Evolutionary conservation across 495 filamentous ascomycete genomes (phyloP), one percentile per base, ranked within the genome.

Genomic region (Podospora pseudoanserina): DNA sequence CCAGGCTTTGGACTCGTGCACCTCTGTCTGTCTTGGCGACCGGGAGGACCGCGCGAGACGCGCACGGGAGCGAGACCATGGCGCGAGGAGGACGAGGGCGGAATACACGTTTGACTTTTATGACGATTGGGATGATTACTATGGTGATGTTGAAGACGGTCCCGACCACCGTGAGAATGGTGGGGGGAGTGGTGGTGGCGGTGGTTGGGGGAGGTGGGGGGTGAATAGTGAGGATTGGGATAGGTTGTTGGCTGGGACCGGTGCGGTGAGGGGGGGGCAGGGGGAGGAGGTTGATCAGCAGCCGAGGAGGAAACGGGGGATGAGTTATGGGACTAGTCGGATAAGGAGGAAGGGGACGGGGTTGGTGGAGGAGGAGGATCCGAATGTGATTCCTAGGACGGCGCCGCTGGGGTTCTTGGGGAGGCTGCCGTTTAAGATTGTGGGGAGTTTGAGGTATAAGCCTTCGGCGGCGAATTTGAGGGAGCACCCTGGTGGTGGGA

Each of bases 61-160:
- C 59, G 83, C 86, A 63, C 82, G 85, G 54, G 83, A 86, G 68
- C 79, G 84, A 34, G 86, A 79, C 15, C 75, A 81, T 13, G 83
- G 84, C 11, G 78, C 80, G 0, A 68, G 75, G 7, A 81, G 89
- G 70, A 90, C 89, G 11, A 80, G 88, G 54, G 89, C 91, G 28
- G 93, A 97, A 75, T 87, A 89, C 55, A 91, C 86, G 70, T 99
- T 99, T 72, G 96, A 97, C 72, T 99, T 99, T 81, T 99, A 99
- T 80, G 95, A 99, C 76, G 94, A 97, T 74, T 97, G 94, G 93
- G 92, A 97, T 62, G 92, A 93, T 65, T 84, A 73, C n/a, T 76
- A 76, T 34, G 77, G 79, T 27, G 76, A 72, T 15, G 64, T 9
- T 26, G 65, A 63, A 23, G 34, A 13, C n/a, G 63, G 63, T 15